Base-by-base conservation (phyloP, 208 protist species). In the Trichomonas tenax region DNA sequence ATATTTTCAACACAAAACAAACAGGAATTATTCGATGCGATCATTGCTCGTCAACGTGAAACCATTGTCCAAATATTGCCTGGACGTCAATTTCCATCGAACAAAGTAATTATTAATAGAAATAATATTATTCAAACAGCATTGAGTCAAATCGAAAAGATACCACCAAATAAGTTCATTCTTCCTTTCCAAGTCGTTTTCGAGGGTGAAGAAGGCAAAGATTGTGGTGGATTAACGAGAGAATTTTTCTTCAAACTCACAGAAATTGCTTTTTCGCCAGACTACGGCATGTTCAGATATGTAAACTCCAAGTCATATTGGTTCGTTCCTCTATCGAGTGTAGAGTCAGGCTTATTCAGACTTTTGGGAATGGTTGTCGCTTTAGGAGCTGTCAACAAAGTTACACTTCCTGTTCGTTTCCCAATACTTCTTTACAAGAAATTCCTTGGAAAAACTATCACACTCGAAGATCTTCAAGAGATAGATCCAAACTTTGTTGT, bases 181-280 rank as follows among this genome's bases (percentile, higher is more conserved):
- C 98, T 98, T 96, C 97, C 97, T 96, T 96, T 99, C 21, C 98
- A 98, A 63, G 97, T 99, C 23, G 96, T 97, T 36, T 99, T 99
- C 96, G 90, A 97, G 0, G 98, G 98, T 23, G 98, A 99, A 96
- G 98, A 99, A 82, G 98, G 98, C 82, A 97, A 99, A 40, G 98
- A 99, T 96, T 98, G 98, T 95, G 98, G 98, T 15, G 98, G 98
- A n/a, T 96, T 99, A 34, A 96, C 97, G 96, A 99, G 99, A 96
- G 98, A 99, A 96, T 99, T 99, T 96, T 99, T 99, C 96, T 98
- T 99, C 97, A 97, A 99, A 6, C 95, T 99, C 26, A 96, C 98
- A 21, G 44, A 97, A 23, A 97, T 99, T 90, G 96, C 99, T 38
- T 99, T 99, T 58, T 98, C 98, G 95, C 97, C 97, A 1, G 96